Evolutionary conservation across 2,329 filamentous ascomycete species (phyloP).

Genomic region (Colletotrichum salicis): DNA sequence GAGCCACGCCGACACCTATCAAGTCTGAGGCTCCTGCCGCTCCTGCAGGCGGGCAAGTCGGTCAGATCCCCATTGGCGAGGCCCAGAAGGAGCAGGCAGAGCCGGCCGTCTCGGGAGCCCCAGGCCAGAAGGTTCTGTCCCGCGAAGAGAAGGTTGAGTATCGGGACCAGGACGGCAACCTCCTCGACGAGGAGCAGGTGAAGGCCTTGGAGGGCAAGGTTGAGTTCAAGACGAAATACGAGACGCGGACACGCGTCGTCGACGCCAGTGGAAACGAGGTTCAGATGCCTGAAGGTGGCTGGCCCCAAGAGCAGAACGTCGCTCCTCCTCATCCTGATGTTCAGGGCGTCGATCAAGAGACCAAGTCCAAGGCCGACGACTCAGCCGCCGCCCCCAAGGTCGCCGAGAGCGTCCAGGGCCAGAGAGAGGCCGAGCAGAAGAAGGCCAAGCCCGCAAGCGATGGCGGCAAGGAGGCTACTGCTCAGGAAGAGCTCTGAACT

Average conservation of each 20-base stretch:
- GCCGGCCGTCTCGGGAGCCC: constrained; percentile 58
- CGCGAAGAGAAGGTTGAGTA: constrained; percentile 91
- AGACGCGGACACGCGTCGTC: constrained; percentile 89
- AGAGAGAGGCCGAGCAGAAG: constrained; percentile 65
- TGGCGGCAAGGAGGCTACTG: constrained; percentile 64
- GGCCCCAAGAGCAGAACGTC: constrained; percentile 50
- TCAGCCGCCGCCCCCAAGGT: constrained; percentile 51
- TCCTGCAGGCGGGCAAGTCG: constrained; percentile 34
- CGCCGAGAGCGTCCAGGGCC: constrained; percentile 65
- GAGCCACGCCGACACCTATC: constrained; percentile 19
- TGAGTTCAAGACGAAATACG: constrained; percentile 93
- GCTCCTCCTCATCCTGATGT: constrained; percentile 71
- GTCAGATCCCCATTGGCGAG: constrained; percentile 42
- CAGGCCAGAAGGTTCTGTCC: constrained; percentile 60
- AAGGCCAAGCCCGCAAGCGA: constrained; percentile 73
- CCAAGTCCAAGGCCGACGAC: constrained; percentile 54
- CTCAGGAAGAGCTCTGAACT: constrained; percentile 50
- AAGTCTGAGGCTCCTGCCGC: constrained; percentile 29
- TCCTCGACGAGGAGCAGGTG: constrained; percentile 86
- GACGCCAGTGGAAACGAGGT: constrained; percentile 85
- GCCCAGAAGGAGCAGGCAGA: constrained; percentile 42
- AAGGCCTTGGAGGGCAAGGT: constrained; percentile 89
- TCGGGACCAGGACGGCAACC: constrained; percentile 91
- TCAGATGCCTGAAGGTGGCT: constrained; percentile 53
- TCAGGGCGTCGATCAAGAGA: constrained; percentile 69